A percentile compares a stretch with the other conserved stretches of the same genome.
These are phyloP conservation scores for Metschnikowia rubicola DNA, from an alignment of 805 yeast species.

Conservation along the genomic window DNA sequence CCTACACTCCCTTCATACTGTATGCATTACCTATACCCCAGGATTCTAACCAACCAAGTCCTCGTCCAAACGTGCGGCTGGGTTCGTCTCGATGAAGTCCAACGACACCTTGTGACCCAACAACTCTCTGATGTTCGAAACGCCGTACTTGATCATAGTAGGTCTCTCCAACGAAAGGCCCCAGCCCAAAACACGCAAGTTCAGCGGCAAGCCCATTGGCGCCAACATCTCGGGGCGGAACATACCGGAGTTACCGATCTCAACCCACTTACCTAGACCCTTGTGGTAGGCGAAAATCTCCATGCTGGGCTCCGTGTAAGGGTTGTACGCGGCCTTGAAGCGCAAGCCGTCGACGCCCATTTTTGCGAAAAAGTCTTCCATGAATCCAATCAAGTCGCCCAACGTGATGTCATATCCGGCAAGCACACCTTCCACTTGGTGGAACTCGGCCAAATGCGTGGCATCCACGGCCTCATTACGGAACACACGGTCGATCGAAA, in stretches of 20 bases:
- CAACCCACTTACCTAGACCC: slow-evolving; percentile 96
- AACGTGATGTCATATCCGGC: slow-evolving; percentile 94
- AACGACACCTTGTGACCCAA: slow-evolving; percentile 95
- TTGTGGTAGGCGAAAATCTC: slow-evolving; percentile 97
- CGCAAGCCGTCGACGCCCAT: slow-evolving; percentile 96
- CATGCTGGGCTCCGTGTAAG: slow-evolving; percentile 98
- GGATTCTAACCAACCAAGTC: slow-evolving; percentile 26
- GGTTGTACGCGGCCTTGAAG: slow-evolving; percentile 98
- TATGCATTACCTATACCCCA: no score
- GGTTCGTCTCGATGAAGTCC: slow-evolving; percentile 91
- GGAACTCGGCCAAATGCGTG: slow-evolving; percentile 98
- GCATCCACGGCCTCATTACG: slow-evolving; percentile 99
- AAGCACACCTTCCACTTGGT: slow-evolving; percentile 98
- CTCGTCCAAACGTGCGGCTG: slow-evolving; percentile 93
- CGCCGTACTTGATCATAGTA: slow-evolving; percentile 97
- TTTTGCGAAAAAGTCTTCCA: slow-evolving; percentile 93
- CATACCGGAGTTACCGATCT: slow-evolving; percentile 99
- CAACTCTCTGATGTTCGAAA: slow-evolving; percentile 91
- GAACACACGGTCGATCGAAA: slow-evolving; percentile 97
- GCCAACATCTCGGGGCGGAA: slow-evolving; percentile 99
- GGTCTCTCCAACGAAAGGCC: slow-evolving; percentile 98
- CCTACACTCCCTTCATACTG: no score
- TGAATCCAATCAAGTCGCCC: slow-evolving; percentile 96
- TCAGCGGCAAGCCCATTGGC: slow-evolving; percentile 95
- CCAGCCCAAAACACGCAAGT: slow-evolving; percentile 93